Base-by-base conservation (phyloP, 2,329 filamentous ascomycete genomes). In the Pezicula neosporulosa region DNA sequence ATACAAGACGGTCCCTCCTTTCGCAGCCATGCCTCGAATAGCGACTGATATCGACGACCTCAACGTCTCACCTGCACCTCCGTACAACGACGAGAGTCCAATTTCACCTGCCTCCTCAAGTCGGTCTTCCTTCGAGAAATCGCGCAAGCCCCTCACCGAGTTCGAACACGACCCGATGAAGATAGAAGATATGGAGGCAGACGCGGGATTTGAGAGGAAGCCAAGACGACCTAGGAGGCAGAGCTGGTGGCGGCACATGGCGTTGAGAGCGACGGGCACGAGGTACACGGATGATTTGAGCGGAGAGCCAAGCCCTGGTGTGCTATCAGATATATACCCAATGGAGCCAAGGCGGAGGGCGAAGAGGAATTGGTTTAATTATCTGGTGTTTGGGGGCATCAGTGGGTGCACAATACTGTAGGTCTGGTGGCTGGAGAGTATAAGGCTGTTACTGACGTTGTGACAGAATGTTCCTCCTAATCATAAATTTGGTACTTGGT, bases 331-430 rank as follows among this genome's bases (percentile, higher is more conserved):
- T 38, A 43, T 36, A 24, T 47, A 49, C 41, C 27, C 27, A 6
- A 13, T 44, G 21, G n/a, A 12, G 19, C 47, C 37, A 19, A 50
- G 30, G 16, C 12, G 16, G 28, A 53, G 47, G 46, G 52, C 41
- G 44, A 56, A 45, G 38, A 56, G 55, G 28, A 52, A 39, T 24
- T 60, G 60, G 39, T 57, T 54, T 28, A 64, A 60, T 58, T 68
- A 65, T 56, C 57, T 66, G 8, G 61, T 69, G 12, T 70, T 67
- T 49, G 62, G 68, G 33, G 66, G 67, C 16, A 65, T 72, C 47
- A 68, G 66, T 60, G 66, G 65, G 6, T 61, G 69, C 28, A 60
- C 59, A 9, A 57, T 72, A 15, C 47, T 72, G 70, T 73, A 62
- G 54, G 68, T 66, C 46, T 38, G 21, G 39, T 21, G 4, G 21